A percentile compares a stretch with the other conserved stretches of the same genome.
Conservation (phyloP, 2,329 filamentous ascomycete species). For the Tolypocladium endophyticum region DNA sequence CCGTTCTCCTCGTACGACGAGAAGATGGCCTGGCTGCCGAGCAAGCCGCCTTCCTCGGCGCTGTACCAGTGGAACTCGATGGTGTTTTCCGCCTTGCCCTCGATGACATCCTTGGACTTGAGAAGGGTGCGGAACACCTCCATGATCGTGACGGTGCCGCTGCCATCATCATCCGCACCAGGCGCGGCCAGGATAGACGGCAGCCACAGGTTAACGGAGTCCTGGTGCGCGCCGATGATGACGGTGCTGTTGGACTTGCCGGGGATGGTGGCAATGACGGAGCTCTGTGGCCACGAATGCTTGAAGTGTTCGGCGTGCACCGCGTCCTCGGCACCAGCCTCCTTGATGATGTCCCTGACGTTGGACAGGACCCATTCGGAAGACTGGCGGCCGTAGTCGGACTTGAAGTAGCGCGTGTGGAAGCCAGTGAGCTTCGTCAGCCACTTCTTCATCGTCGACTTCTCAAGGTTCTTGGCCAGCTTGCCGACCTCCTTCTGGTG, state of each 20-base stretch:
- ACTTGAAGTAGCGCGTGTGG: conserved; percentile 76
- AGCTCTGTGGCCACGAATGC: conserved; percentile 83
- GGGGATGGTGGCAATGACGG: conserved; percentile 84
- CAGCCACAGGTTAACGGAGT: conserved; percentile 88
- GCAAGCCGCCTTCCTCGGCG: conserved; percentile 77
- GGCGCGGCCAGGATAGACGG: conserved; percentile 77
- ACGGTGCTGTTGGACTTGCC: conserved; percentile 77
- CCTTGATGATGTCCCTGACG: conserved; percentile 60
- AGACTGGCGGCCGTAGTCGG: conserved; percentile 67
- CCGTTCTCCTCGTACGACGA: conserved; percentile 61
- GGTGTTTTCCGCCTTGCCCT: conserved; percentile 69
- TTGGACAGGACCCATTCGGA: conserved; percentile 77
- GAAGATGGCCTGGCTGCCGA: conserved; percentile 88
- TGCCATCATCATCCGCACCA: conserved; percentile 92
- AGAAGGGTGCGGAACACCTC: conserved; percentile 80
- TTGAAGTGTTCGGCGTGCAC: conserved; percentile 64
- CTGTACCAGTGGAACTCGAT: conserved; percentile 97
- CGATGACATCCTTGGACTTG: conserved; percentile 56
- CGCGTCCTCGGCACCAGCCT: conserved; percentile 57
- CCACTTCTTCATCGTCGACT: conserved; percentile 65
- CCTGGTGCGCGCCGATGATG: conserved; percentile 85
- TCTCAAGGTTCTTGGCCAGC: conserved; percentile 59
- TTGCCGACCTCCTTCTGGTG: conserved; percentile 57
- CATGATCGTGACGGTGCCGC: conserved; percentile 86
- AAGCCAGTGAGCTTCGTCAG: conserved; percentile 70